Base-by-base conservation (phyloP, 2,329 filamentous ascomycete species). In the Fusarium sublunatum region DNA sequence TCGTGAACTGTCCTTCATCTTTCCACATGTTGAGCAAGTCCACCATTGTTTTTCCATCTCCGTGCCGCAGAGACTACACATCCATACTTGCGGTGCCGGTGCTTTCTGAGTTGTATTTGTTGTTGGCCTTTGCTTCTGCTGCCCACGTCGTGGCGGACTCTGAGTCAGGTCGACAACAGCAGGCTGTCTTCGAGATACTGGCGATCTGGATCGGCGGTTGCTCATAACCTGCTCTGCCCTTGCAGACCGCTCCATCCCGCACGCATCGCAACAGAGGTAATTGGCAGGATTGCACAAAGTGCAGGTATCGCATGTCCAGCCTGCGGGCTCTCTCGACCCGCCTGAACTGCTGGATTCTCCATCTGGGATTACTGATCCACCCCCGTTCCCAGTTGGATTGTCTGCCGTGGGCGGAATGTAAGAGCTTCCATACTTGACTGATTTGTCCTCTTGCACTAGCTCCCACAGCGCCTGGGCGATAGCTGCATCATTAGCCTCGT, bases 401-500 rank as follows among this genome's bases (percentile, higher is more conserved):
- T 81, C 76, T 29, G 81, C 79, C 52, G 81, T 86, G 0, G 79
- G 76, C 55, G 74, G 71, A 50, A 84, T 79, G 69, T 87, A 83
- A 13, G 77, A 81, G 50, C 78, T 75, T n/a, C 86, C 85, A 62
- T 87, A 84, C 67, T 82, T 83, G 35, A 70, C 70, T 60, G 75
- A 77, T 61, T 90, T 85, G 61, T 96, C 93, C 72, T 96, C 88
- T 72, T 96, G 90, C 25, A 95, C 89, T 15, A 97, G 81, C 70
- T 97, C 93, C 79, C 91, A 93, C 29, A 96, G 81, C 0, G 93
- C 93, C 70, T 93, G 88, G 49, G 92, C 88, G 59, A 97, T 96
- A 6, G 93, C 93, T 24, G 86, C 83, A 53, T 97, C 92, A 69
- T 97, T 96, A 4, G 92, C 93, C 67, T 93, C 89, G 52, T 97